Percentiles rank a stretch among this genome's conserved stretches.
These are phyloP conservation scores for Kwoniella bestiolae DNA, from an alignment of 768 basidiomycete genomes.

Conservation along the genomic window DNA sequence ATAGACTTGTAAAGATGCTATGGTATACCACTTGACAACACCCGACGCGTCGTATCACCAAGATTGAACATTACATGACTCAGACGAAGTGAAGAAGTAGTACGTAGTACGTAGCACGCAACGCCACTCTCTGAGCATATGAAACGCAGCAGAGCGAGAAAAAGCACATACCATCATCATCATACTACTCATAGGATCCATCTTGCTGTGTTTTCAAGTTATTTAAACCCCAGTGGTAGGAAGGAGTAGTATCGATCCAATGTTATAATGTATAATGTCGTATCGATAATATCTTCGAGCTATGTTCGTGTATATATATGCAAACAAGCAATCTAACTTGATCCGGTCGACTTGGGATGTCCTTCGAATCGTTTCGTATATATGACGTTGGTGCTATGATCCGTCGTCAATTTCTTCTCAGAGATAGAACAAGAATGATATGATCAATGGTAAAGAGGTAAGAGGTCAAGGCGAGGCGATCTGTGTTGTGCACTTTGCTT, in stretches of 20 bases:
- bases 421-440: too few species aligned
- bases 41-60: background rate
- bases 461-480: background rate
- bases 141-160: background rate
- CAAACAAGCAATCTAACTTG: background rate
- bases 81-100: background rate
- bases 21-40: background rate
- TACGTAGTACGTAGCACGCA: background rate
- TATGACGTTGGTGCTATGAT: background rate
- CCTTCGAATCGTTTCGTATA: background rate
- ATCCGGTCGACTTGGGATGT: background rate
- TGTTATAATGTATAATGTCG: too few species aligned
- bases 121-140: background rate
- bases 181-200: constrained; percentile 48
- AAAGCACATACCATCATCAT: constrained; percentile 46
- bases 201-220: constrained; percentile 10
- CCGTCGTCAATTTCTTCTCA: background rate
- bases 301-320: background rate
- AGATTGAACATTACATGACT: background rate
- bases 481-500: background rate
- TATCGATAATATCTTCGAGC: too few species aligned
- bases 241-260: too few species aligned
- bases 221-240: too few species aligned
- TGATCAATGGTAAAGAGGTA: background rate
- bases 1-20: background rate